Evolutionary conservation across 2,329 filamentous ascomycete genomes (phyloP), one percentile per base, ranked within the genome.

Genomic region (Diaporthe vaccinii): DNA sequence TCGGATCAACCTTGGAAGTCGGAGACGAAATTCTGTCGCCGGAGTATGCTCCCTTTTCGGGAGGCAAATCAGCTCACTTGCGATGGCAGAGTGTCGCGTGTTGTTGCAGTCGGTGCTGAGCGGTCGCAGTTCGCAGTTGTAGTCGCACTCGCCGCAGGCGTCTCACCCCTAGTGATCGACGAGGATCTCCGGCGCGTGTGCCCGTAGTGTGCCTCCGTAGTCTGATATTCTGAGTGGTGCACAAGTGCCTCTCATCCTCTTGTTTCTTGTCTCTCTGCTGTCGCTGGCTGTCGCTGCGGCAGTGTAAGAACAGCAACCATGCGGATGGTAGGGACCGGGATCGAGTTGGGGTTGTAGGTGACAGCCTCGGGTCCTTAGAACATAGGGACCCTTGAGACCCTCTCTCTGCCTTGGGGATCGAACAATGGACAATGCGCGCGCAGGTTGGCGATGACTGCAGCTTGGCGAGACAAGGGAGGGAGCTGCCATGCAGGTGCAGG

Each of bases 401-500:
- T 65, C 28, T 53, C 20, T 39, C 10, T 39, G n/a, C 46, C 31
- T 41, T 53, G 31, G 65, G 46, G 65, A 49, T 68, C 22, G 62
- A 68, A 68, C 62, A 68, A 68, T 68, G 46, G 62, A 68, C 62
- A 68, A 68, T 68, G 62, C 49, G 34, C 31, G 34, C n/a, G 46
- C 46, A 28, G 46, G 34, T 39, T 68, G 65, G 65, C 46, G 46
- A 68, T 68, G 65, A 41, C 65, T 68, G 65, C 65, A 55, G 62
- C 31, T 68, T 68, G 65, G 65, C 65, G 65, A 68, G 65, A 68
- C 65, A 68, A 53, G 65, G 65, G 65, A 68, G 65, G 65, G 62
- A 51, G 65, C 46, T 68, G 65, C 65, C 65, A 68, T 68, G 65
- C 65, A 53, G 65, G 46, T 68, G 46, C 46, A 68, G 65, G 34